Percentiles rank a stretch among this genome's conserved stretches.
Evolutionary conservation across 2,329 filamentous ascomycete genomes (phyloP).

Genomic region (Metarhizium rileyi): DNA sequence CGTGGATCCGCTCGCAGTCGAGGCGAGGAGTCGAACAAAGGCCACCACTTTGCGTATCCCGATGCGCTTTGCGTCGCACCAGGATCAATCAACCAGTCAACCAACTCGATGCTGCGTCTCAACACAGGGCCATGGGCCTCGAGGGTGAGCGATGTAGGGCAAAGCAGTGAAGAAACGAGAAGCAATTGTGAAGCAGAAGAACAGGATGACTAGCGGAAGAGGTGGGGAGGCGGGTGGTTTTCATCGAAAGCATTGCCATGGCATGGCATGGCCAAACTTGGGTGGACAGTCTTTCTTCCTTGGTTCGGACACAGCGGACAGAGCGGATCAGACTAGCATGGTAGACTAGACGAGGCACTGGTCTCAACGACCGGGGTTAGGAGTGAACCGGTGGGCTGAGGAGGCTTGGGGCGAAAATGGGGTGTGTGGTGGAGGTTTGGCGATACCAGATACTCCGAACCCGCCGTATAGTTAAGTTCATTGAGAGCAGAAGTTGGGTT

Average conservation of each 20-base stretch:
- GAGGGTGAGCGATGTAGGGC: neutral
- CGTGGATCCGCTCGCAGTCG: neutral
- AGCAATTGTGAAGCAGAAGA: conserved; percentile 1
- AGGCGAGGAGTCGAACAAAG: neutral
- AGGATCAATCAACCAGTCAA: neutral
- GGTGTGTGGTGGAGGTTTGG: neutral
- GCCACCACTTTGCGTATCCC: conserved; percentile 3
- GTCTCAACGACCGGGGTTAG: neutral
- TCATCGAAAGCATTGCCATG: neutral
- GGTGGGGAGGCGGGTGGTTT: conserved; percentile 8
- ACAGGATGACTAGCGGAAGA: neutral
- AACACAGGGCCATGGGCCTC: conserved; percentile 5
- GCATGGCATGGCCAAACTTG: neutral
- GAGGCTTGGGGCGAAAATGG: neutral
- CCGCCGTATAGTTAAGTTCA: neutral
- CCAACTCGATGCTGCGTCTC: conserved; percentile 3
- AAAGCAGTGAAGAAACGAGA: neutral
- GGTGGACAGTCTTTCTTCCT: neutral
- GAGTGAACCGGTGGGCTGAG: conserved; percentile 1
- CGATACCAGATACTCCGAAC: too few relatives aligned
- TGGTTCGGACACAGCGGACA: conserved; percentile 4
- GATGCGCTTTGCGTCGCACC: too few relatives aligned
- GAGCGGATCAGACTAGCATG: neutral
- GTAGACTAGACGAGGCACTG: neutral
- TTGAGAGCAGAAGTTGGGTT: too few relatives aligned